Evolutionary conservation across 2,329 filamentous ascomycete genomes (phyloP), one percentile per base, ranked within the genome.

Genomic region (Beauveria brongniartii): DNA sequence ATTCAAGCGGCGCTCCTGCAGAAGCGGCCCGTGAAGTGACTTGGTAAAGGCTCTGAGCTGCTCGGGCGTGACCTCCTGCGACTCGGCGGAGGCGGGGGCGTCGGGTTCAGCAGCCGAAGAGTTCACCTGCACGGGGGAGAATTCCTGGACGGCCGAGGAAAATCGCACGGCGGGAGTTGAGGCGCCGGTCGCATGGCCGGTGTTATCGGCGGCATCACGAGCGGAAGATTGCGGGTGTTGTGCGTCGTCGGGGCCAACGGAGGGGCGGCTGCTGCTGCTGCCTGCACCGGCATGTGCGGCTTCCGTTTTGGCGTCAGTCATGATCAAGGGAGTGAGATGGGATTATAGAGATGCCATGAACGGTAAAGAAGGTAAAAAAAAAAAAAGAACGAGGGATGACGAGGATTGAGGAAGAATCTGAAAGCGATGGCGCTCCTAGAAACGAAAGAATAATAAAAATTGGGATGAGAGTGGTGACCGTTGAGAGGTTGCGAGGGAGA

Each of bases 1-100:
- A 71, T 89, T 89, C 79, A 96, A 85, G 65, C 92, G 85, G 61
- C 86, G 83, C 68, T 92, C 88, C 76, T 97, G 92, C 63, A 96
- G 81, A 67, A 88, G 85, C 52, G 86, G 82, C 64, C 85, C 85
- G 65, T 91, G 88, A 28, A 96, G 78, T 26, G 85, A 87, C 67
- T 86, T 84, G 55, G 89, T 87, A 63, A 96, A 77, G 63, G 85
- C 86, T 66, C 83, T 84, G 61, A 95, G 78, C 69, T 92, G 83
- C 61, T 90, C 86, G 20, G 78, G 75, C 6, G 80, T 79, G 54
- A 80, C 75, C 63, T 77, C 75, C 54, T 73, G 72, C 58, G 74
- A 73, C 62, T 74, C 69, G 44, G 69, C 68, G 57, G 68, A 64
- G 58, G 67, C 61, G 62, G 55, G 63, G 61, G 63, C 63, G 59